A percentile compares a stretch with the other conserved stretches of the same genome.
Conservation (phyloP, 169 alveolate species). For the Besnoitia besnoiti region DNA sequence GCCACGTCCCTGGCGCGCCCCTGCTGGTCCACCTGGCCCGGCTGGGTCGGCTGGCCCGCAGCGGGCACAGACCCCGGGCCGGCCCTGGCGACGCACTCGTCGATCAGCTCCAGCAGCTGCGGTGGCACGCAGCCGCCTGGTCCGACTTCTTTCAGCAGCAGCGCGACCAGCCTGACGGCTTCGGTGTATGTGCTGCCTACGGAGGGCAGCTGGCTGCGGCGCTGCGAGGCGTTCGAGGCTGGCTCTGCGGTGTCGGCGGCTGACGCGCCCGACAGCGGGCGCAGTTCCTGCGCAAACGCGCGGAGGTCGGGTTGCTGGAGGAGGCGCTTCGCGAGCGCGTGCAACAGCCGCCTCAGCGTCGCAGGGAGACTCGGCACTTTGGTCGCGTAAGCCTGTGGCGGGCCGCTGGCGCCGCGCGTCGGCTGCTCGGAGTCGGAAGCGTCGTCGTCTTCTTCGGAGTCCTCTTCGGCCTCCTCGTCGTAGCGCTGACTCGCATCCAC, state of each 20-base stretch:
- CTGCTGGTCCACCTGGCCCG: background rate
- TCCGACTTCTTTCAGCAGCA: constrained; percentile 32
- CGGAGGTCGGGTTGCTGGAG: constrained; percentile 20
- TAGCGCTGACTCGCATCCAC: background rate
- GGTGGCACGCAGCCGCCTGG: constrained; percentile 7
- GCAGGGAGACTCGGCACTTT: background rate
- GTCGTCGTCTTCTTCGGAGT: background rate
- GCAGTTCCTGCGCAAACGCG: background rate
- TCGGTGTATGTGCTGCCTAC: constrained; percentile 14
- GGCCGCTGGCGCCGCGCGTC: background rate
- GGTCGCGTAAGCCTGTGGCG: background rate
- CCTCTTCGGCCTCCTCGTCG: background rate
- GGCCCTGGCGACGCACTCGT: constrained; percentile 38
- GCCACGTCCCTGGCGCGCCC: background rate
- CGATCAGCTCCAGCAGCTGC: background rate
- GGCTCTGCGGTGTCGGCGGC: background rate
- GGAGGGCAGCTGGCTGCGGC: background rate
- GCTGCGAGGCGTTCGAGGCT: background rate
- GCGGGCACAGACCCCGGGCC: background rate
- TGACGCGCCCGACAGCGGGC: background rate
- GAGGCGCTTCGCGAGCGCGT: constrained; percentile 30
- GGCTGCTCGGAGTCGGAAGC: background rate
- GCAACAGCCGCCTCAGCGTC: background rate
- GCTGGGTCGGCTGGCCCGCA: background rate
- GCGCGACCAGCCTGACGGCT: constrained; percentile 31